Conservation (phyloP, 306 rosid species). For the Quercus glauca region DNA sequence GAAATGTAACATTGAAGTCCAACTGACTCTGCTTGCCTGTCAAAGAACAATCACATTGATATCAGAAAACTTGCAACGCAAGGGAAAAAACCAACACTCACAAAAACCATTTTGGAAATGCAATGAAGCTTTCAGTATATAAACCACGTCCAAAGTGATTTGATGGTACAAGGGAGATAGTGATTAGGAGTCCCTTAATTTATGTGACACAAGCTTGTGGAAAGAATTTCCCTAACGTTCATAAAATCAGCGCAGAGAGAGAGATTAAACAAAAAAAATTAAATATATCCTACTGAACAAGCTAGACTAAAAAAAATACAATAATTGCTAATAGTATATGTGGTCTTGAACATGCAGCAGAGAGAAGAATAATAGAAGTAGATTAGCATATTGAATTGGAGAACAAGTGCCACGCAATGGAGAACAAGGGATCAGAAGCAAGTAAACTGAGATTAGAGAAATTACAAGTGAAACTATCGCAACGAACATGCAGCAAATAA, state of each 20-base stretch:
- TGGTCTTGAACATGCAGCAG: not conserved
- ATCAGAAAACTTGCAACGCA: not conserved
- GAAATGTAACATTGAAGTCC: slow-evolving; percentile 22
- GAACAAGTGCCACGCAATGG: not conserved
- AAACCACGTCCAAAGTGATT: not conserved
- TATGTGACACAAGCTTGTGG: not conserved
- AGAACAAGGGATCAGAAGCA: not conserved
- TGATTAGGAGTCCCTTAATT: not conserved
- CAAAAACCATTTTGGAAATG: not conserved
- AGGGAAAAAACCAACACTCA: not conserved
- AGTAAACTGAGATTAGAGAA: not conserved
- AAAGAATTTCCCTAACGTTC: not conserved
- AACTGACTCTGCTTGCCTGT: slow-evolving; percentile 15
- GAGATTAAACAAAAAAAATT: not conserved
- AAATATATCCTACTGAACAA: not conserved
- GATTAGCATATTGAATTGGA: not conserved
- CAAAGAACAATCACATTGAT: not conserved
- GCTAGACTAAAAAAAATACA: not conserved
- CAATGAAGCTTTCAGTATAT: not conserved
- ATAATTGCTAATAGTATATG: not conserved
- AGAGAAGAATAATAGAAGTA: not conserved
- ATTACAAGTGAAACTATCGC: not conserved
- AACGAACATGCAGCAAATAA: not conserved
- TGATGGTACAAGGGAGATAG: not conserved
- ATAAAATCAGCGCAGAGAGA: not conserved